Conservation (phyloP, 257 asterid genomes). For the Nicotiana benthamiana region DNA sequence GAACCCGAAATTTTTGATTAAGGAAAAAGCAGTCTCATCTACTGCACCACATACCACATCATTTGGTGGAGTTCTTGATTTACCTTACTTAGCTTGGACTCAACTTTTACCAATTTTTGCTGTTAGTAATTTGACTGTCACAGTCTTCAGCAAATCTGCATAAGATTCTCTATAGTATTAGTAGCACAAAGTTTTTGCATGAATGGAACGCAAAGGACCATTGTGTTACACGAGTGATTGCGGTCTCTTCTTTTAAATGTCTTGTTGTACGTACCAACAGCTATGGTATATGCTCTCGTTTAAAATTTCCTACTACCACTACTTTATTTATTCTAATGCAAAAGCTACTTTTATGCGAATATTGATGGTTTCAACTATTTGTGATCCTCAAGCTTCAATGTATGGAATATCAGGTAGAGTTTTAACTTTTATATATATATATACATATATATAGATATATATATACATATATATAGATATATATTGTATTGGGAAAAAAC, state of each 20-base stretch:
- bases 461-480: too few relatives aligned
- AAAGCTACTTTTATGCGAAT: background rate
- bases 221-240: background rate
- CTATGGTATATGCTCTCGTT: background rate
- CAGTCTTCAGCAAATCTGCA: background rate
- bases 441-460: too few relatives aligned
- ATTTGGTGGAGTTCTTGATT: too few relatives aligned
- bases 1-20: too few relatives aligned
- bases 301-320: background rate
- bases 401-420: background rate
- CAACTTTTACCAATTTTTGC: background rate
- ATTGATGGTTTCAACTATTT: background rate
- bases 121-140: background rate
- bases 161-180: background rate
- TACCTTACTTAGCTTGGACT: too few relatives aligned
- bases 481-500: too few relatives aligned
- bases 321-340: background rate
- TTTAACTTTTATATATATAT: too few relatives aligned
- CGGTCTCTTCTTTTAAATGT: background rate
- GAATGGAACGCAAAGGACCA: background rate
- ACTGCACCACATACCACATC: too few relatives aligned
- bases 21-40: too few relatives aligned
- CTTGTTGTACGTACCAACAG: background rate
- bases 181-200: background rate
- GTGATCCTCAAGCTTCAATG: background rate